Base-by-base conservation (phyloP, 768 basidiomycete genomes). In the Cyathus striatus region DNA sequence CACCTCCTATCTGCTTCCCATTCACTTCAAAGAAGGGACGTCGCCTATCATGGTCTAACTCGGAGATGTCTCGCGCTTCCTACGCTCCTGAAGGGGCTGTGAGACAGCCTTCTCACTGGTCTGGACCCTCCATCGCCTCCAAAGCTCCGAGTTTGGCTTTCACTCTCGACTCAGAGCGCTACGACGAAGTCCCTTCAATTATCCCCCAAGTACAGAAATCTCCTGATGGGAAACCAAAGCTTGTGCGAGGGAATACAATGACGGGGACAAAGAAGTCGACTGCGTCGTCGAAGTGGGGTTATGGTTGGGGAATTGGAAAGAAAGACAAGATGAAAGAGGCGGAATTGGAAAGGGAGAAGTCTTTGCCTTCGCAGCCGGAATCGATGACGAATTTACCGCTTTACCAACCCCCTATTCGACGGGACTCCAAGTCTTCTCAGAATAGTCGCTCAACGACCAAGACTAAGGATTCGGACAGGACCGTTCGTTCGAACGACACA, bases 291-390 rank as follows among this genome's bases (percentile, higher is more conserved):
- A 78, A 67, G 55, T 81, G 75, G 73, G 84, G 83, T n/a, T 86
- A 83, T 58, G 82, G 83, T 27, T 82, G 81, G 79, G 82, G 82
- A 0, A 40, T 77, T 27, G 82, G 83, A 34, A 79, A 69, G 64
- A 72, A 69, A 48, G 71, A 70, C 42, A 36, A 18, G 35, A 9
- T 36, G 35, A 69, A 72, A 49, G 63, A 59, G 9, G 9, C 20
- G 13, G 41, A 61, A 25, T 55, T 45, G 45, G 64, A 61, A 46
- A 54, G 48, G 45, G 55, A 57, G 42, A 53, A 47, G 40, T 56
- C 51, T 9, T 46, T 61, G 43, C 45, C 47, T 22, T 54, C 59
- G 46, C 60, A 53, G 43, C 42, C 30, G 6, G 25, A 13, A 16
- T 53, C 56, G 24, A 47, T 9, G 17, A 56, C 60, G 48, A 55